Conservation (phyloP, 225 moss, liverwort and hornwort genomes). For the Sphagnum tenellum region DNA sequence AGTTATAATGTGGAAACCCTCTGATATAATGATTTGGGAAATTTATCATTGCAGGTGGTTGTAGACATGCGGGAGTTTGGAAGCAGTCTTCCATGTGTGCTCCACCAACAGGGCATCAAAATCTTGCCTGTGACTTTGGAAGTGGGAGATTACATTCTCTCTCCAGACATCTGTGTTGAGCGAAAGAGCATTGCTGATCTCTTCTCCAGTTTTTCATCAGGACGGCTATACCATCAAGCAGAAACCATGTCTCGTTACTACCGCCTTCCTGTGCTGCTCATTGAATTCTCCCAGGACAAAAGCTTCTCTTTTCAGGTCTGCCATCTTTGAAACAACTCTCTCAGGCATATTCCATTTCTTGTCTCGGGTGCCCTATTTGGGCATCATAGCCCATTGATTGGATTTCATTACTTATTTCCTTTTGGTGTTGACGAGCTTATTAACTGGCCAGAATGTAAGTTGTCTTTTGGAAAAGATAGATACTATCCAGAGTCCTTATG, state of each 20-base stretch:
- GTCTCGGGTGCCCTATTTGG: too few relatives aligned
- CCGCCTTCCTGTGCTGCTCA: constrained; percentile 77
- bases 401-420: too few relatives aligned
- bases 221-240: constrained; percentile 92
- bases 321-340: not conserved
- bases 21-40: too few relatives aligned
- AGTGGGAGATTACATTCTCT: constrained; percentile 98
- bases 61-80: constrained; percentile 99
- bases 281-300: constrained; percentile 95
- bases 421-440: not conserved
- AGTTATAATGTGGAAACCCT: too few relatives aligned
- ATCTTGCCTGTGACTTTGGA: constrained; percentile 95
- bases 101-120: constrained; percentile 93
- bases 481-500: not conserved
- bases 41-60: constrained; percentile 58
- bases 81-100: constrained; percentile 89
- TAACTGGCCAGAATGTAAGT: too few relatives aligned
- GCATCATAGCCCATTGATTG: too few relatives aligned
- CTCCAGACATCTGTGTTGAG: constrained; percentile 91
- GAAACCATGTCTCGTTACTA: constrained; percentile 95
- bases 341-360: too few relatives aligned
- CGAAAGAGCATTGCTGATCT: constrained; percentile 90
- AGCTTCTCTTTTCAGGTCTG: constrained; percentile 90
- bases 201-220: constrained; percentile 81
- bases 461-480: too few relatives aligned